Conservation (phyloP, 768 basidiomycete genomes). For the Suillus weaverae region DNA sequence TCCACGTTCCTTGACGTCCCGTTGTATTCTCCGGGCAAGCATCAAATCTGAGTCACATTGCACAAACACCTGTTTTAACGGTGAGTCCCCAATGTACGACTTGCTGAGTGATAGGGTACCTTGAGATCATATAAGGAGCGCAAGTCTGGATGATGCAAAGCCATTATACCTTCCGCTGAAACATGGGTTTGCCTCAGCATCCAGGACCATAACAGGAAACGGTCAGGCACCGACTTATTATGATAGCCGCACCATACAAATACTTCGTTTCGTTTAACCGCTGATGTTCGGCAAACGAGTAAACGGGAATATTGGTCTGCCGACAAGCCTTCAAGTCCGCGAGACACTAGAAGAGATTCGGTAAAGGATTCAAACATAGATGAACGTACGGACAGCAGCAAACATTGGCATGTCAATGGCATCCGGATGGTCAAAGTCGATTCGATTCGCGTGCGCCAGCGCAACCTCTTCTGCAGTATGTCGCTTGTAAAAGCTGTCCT, state of each 20-base stretch:
- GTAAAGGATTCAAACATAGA: neutral
- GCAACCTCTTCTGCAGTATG: conserved; percentile 78
- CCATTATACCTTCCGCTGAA: conserved; percentile 88
- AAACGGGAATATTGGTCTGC: conserved; percentile 89
- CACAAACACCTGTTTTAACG: conserved; percentile 65
- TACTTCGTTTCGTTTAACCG: conserved; percentile 78
- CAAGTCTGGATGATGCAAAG: conserved; percentile 75
- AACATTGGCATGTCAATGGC: conserved; percentile 91
- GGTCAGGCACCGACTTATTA: conserved; percentile 59
- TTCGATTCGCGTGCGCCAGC: conserved; percentile 77
- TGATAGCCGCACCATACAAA: conserved; percentile 89
- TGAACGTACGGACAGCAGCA: conserved; percentile 54
- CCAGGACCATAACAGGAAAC: neutral
- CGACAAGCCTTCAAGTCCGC: conserved; percentile 80
- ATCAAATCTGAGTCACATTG: conserved; percentile 96
- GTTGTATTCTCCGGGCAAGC: conserved; percentile 88
- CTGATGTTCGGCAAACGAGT: conserved; percentile 92
- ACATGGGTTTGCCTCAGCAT: neutral
- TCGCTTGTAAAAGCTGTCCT: conserved; percentile 94
- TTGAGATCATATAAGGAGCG: conserved; percentile 90
- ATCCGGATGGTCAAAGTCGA: conserved; percentile 91
- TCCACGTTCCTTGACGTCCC: conserved; percentile 88
- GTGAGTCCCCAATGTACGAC: neutral
- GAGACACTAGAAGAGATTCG: conserved; percentile 58
- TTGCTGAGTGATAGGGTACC: conserved; percentile 38